These are phyloP conservation scores for Geranium brycei DNA, from an alignment of 345 rosid genomes.

Conservation along the genomic window DNA sequence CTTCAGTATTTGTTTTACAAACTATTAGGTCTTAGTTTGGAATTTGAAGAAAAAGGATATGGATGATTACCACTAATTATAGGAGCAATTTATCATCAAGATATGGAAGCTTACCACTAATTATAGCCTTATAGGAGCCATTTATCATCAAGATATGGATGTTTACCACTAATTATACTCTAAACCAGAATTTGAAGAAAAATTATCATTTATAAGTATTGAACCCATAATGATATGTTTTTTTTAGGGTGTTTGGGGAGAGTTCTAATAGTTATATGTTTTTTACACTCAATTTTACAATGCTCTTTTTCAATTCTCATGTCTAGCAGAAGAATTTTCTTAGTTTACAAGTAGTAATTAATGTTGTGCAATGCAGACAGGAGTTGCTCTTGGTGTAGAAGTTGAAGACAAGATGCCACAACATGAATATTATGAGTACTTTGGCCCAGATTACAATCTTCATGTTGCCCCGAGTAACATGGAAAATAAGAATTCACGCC, in stretches of 20 bases:
- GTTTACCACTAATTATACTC: too few relatives aligned
- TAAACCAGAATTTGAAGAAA: too few relatives aligned
- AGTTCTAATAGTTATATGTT: too few relatives aligned
- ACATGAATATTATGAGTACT: conserved; percentile 54
- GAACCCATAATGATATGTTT: too few relatives aligned
- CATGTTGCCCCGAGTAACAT: conserved; percentile 65
- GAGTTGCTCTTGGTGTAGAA: conserved; percentile 56
- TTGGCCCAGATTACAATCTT: conserved; percentile 53
- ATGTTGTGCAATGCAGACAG: conserved; percentile 28
- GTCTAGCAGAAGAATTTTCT: neutral
- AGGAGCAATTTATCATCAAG: too few relatives aligned
- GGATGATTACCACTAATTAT: neutral
- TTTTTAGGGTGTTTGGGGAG: too few relatives aligned
- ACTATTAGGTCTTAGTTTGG: neutral
- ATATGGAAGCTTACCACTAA: too few relatives aligned
- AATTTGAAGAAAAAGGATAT: too few relatives aligned
- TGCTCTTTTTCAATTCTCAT: neutral
- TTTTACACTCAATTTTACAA: neutral
- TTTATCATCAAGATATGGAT: too few relatives aligned
- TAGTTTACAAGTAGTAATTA: conserved; percentile 3
- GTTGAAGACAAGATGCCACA: conserved; percentile 62
- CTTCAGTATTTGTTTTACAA: neutral
- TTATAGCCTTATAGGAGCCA: too few relatives aligned
- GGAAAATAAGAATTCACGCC: conserved; percentile 59
- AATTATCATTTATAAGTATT: too few relatives aligned